phyloP scores from a whole-genome alignment of 1,284 basidiomycete genomes.

The Ustilago shanxiensis region DNA sequence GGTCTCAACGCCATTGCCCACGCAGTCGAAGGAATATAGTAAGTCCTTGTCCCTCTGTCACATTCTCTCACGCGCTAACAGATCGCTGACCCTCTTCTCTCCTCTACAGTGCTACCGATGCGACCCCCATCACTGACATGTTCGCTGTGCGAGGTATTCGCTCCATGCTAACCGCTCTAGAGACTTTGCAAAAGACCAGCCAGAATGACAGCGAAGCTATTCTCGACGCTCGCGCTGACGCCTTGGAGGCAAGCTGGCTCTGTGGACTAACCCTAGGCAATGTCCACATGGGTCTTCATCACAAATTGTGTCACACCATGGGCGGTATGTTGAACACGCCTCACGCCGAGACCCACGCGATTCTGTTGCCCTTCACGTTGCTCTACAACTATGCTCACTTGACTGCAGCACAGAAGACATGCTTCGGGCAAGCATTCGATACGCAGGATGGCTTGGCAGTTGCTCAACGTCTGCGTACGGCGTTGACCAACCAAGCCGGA shows the following conservation, averaged over 20 bases:
- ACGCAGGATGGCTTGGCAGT: slow-evolving; percentile 70
- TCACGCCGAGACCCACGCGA: slow-evolving; percentile 73
- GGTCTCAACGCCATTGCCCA: slow-evolving; percentile 74
- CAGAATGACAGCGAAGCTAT: slow-evolving; percentile 50
- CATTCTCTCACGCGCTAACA: not conserved
- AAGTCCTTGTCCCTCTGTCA: not conserved
- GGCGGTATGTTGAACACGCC: slow-evolving; percentile 73
- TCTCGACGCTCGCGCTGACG: slow-evolving; percentile 71
- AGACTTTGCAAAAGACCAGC: slow-evolving; percentile 67
- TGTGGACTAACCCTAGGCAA: slow-evolving; percentile 72
- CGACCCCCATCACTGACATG: slow-evolving; percentile 72
- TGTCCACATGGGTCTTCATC: slow-evolving; percentile 73
- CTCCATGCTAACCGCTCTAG: slow-evolving; percentile 70
- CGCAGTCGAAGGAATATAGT: slow-evolving; percentile 53
- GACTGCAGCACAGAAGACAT: slow-evolving; percentile 69
- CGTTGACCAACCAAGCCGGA: slow-evolving; percentile 71
- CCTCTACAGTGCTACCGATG: slow-evolving; percentile 71
- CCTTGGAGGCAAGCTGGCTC: slow-evolving; percentile 72
- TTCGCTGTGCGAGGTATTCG: slow-evolving; percentile 72
- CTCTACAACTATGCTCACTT: slow-evolving; percentile 72
- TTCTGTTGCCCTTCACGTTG: slow-evolving; percentile 73
- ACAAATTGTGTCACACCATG: slow-evolving; percentile 73
- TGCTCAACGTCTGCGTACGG: slow-evolving; percentile 71
- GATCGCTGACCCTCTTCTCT: slow-evolving; percentile 68
- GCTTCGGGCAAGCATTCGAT: slow-evolving; percentile 61